phyloP scores from a whole-genome alignment of 495 filamentous ascomycete species.

The Amphirosellinia nigrospora region DNA sequence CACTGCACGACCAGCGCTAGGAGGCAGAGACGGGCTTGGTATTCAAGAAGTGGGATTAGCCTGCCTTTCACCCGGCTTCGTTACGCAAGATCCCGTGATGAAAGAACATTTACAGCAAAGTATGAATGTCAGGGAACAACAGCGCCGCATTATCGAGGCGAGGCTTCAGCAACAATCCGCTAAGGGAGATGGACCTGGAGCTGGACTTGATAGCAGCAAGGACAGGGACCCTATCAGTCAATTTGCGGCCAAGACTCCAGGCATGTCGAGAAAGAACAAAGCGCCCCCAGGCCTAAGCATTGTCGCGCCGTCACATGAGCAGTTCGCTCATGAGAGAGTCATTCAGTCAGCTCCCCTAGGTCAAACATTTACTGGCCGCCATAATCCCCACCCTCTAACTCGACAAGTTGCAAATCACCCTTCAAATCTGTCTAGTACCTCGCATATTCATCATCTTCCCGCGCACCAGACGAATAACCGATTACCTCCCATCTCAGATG shows the following conservation, averaged over 20 bases:
- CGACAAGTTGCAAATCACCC: conserved; percentile 85
- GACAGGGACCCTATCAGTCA: conserved; percentile 59
- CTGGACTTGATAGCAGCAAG: conserved; percentile 44
- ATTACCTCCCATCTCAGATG: conserved; percentile 91
- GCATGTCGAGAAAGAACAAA: conserved; percentile 69
- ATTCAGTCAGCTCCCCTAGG: conserved; percentile 97
- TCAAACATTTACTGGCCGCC: conserved; percentile 91
- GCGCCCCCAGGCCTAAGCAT: conserved; percentile 92
- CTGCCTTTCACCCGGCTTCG: conserved; percentile 93
- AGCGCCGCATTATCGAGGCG: conserved; percentile 92
- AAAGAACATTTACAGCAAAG: conserved; percentile 93
- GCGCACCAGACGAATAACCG: conserved; percentile 90
- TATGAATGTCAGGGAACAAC: conserved; percentile 90
- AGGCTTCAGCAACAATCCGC: conserved; percentile 87
- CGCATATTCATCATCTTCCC: conserved; percentile 90
- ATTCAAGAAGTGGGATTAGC: conserved; percentile 95
- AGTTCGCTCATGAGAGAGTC: conserved; percentile 94
- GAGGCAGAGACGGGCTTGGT: conserved; percentile 75
- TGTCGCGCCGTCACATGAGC: conserved; percentile 91
- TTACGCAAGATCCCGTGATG: conserved; percentile 95
- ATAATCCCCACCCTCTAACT: conserved; percentile 79
- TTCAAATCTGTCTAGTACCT: conserved; percentile 82
- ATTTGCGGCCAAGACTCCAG: conserved; percentile 69
- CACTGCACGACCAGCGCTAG: conserved; percentile 73
- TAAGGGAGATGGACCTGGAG: conserved; percentile 58